Base-by-base conservation (phyloP, 768 basidiomycete genomes). In the Termitomyces sp. region DNA sequence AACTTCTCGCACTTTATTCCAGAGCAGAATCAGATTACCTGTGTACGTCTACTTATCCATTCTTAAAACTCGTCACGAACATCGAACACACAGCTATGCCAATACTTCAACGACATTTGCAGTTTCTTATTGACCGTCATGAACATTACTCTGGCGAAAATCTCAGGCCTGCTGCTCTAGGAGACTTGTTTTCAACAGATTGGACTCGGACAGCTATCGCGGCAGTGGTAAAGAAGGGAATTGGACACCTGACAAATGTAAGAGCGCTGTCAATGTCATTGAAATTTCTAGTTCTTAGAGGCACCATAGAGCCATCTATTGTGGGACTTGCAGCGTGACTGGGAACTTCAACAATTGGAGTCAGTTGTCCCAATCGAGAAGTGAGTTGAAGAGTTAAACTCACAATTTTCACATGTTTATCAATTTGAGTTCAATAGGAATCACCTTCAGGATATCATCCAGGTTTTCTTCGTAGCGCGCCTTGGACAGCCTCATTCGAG, bases 401-500 rank as follows among this genome's bases (percentile, higher is more conserved):
- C 45, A 17, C 37, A 62, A 57, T 32, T 53, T 54, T 17, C 12
- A 30, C 43, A 38, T 48, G 55, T 19, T 60, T 80, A 55, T 26
- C 60, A 66, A 10, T 12, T 62, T 5, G 7, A n/a, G 24, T 28
- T 28, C 26, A 7, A 3, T 19, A 60, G 59, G 42, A 57, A 24
- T 40, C 32, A 60, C 17, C 71, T 82, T 11, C 66, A 85, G 8
- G 71, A 76, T 30, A 67, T 72, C n/a, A 63, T 92, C 11, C 82
- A 89, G 62, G 60, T 70, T 12, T 64, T 88, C 51, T 77, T 83
- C 59, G 74, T 90, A n/a, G 67, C 73, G 21, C 86, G 93, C 9
- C 80, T 96, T 10, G 72, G 77, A 44, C 84, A 88, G 62, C 88
- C 89, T 19, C 93, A 96, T 63, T 76, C 85, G 42, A 84, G 90